Conservation (phyloP, 768 basidiomycete species). For the Naganishia vishniacii region DNA sequence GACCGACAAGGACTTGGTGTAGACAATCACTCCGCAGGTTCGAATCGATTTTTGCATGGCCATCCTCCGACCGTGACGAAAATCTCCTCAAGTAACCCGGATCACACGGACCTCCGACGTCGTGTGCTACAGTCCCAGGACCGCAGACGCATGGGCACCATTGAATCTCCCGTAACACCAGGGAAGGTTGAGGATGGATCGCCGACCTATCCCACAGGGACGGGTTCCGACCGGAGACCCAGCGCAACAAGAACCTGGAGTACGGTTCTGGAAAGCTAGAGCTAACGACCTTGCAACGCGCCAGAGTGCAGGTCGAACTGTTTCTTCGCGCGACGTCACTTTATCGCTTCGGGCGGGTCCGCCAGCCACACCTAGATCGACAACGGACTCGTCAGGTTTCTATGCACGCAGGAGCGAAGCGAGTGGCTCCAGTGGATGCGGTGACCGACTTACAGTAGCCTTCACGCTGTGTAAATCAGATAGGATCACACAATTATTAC, state of each 20-base stretch:
- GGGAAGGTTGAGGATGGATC: not conserved
- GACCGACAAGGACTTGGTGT: not conserved
- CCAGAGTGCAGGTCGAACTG: too few species aligned
- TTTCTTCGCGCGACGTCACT: too few species aligned
- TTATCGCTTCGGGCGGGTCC: too few species aligned
- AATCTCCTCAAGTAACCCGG: not conserved
- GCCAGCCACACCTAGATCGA: too few species aligned
- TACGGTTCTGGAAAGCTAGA: not conserved
- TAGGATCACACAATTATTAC: too few species aligned
- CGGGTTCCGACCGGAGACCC: not conserved
- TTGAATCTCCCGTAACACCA: constrained; percentile 8
- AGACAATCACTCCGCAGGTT: not conserved
- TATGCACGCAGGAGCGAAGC: too few species aligned
- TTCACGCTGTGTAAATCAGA: too few species aligned
- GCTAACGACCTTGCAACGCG: too few species aligned
- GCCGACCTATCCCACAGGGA: not conserved
- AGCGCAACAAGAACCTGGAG: constrained; percentile 1
- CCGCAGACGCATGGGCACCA: not conserved
- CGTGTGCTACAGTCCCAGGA: constrained; percentile 3
- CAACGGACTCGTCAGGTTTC: too few species aligned
- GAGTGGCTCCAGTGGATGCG: too few species aligned
- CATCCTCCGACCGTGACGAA: not conserved
- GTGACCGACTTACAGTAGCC: too few species aligned
- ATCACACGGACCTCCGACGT: constrained; percentile 2
- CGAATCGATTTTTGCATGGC: not conserved